A percentile compares a stretch with the other conserved stretches of the same genome.
These are phyloP conservation scores for Aspergillus sp. DNA, from an alignment of 2,329 filamentous ascomycete genomes.

Conservation along the genomic window DNA sequence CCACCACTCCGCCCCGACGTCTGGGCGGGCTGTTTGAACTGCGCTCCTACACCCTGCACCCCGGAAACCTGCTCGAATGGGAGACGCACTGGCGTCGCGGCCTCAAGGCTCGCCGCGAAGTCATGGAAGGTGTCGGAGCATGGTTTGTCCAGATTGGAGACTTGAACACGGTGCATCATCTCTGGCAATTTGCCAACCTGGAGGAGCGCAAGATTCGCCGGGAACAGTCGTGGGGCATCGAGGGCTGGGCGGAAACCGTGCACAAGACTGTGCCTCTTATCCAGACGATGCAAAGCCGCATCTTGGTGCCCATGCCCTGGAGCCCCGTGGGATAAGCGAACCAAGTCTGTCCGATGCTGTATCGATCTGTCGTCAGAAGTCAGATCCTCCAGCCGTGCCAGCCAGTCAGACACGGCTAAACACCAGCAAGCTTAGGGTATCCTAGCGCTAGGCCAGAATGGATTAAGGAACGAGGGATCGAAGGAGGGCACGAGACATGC, in stretches of 20 bases:
- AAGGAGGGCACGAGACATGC: background rate
- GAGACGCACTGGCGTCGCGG: constrained; percentile 97
- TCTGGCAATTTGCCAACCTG: constrained; percentile 97
- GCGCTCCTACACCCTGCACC: constrained; percentile 92
- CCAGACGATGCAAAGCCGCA: constrained; percentile 91
- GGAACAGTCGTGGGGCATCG: constrained; percentile 92
- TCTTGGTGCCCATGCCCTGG: constrained; percentile 94
- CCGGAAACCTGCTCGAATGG: constrained; percentile 95
- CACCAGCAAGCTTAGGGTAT: background rate
- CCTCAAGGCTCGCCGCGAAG: constrained; percentile 83
- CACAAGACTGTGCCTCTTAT: constrained; percentile 98
- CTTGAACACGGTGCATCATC: constrained; percentile 93
- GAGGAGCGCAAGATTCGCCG: constrained; percentile 87
- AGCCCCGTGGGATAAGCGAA: constrained; percentile 73
- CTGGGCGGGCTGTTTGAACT: constrained; percentile 94
- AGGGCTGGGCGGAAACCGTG: constrained; percentile 95
- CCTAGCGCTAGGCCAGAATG: background rate
- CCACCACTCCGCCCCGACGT: constrained; percentile 83
- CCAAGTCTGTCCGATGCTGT: background rate
- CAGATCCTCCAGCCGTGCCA: background rate
- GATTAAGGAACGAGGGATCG: background rate
- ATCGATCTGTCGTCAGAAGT: constrained; percentile 8
- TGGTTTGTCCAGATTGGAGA: constrained; percentile 99
- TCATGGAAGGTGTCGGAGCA: constrained; percentile 97
- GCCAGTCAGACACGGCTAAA: background rate